phyloP scores from a whole-genome alignment of 106 monocot species.

The Dendrobium officinale region DNA sequence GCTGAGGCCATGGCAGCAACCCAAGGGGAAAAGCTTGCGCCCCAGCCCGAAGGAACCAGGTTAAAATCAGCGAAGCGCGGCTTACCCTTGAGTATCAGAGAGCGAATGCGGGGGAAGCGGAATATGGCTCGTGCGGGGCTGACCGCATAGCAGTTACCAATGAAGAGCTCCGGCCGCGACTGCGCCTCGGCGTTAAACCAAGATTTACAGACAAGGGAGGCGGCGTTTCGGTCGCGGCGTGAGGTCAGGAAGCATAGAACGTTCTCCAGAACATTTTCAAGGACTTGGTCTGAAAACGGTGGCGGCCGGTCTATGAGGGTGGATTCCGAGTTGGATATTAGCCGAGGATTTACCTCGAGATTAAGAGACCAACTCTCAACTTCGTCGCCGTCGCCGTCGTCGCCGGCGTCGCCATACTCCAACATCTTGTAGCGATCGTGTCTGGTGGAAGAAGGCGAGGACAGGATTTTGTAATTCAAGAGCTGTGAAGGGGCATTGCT shows the following conservation, averaged over 20 bases:
- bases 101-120: conserved; percentile 34
- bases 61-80: conserved; percentile 80
- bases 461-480: no score
- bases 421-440: background rate
- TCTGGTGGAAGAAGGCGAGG: background rate
- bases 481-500: no score
- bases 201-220: conserved; percentile 58
- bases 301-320: background rate
- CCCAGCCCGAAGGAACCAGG: conserved; percentile 65
- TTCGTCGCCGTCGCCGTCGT: background rate
- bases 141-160: conserved; percentile 89
- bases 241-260: conserved; percentile 20
- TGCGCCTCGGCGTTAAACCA: conserved; percentile 69
- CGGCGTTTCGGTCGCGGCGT: conserved; percentile 58
- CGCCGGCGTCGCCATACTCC: background rate
- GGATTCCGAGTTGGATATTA: background rate
- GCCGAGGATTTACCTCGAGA: background rate
- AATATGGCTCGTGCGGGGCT: conserved; percentile 31
- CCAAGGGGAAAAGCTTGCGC: conserved; percentile 50
- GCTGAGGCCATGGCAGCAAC: conserved; percentile 25
- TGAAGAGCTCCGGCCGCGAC: conserved; percentile 67
- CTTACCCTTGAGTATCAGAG: conserved; percentile 20
- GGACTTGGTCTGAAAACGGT: conserved; percentile 16
- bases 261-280: conserved; percentile 22
- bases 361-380: background rate